Conservation (phyloP, 2,329 filamentous ascomycete species). For the Chaetomium sp. region DNA sequence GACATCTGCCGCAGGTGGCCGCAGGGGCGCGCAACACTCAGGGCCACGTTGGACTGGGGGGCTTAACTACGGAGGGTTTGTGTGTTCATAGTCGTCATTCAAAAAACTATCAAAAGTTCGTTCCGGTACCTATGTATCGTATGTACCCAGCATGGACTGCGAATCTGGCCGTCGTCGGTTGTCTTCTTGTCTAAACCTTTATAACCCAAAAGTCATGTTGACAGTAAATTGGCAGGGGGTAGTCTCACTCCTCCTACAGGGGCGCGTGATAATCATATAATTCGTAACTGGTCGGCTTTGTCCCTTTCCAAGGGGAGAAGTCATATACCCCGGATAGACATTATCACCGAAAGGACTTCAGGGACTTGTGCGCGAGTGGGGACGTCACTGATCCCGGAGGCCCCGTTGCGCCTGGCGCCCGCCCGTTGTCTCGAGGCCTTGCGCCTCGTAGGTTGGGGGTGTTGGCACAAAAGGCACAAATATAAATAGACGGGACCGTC, state of each 20-base stretch:
- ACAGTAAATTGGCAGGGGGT: not conserved
- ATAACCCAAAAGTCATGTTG: constrained; percentile 4
- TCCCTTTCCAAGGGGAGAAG: not conserved
- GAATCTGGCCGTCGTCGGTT: constrained; percentile 21
- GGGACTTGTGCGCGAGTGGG: constrained; percentile 50
- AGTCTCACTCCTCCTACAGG: not conserved
- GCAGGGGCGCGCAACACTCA: not conserved
- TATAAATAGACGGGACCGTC: constrained; percentile 62
- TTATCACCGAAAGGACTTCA: constrained; percentile 48
- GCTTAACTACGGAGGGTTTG: not conserved
- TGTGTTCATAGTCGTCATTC: constrained; percentile 27
- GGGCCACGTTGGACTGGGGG: too few species aligned
- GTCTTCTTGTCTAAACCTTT: constrained; percentile 14
- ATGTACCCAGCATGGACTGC: constrained; percentile 32
- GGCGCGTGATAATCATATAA: constrained; percentile 9
- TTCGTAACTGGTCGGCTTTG: not conserved
- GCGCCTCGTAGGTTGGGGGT: constrained; percentile 57
- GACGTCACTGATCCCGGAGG: constrained; percentile 41
- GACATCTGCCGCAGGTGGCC: constrained; percentile 16
- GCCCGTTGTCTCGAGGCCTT: constrained; percentile 50
- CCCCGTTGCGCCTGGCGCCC: constrained; percentile 35
- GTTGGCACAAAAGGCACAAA: constrained; percentile 65
- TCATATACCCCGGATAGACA: not conserved
- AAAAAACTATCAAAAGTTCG: not conserved
- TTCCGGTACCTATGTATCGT: constrained; percentile 38